These are phyloP conservation scores for Ogataea parapolymorpha DNA, from an alignment of 805 yeast species.

Conservation along the genomic window DNA sequence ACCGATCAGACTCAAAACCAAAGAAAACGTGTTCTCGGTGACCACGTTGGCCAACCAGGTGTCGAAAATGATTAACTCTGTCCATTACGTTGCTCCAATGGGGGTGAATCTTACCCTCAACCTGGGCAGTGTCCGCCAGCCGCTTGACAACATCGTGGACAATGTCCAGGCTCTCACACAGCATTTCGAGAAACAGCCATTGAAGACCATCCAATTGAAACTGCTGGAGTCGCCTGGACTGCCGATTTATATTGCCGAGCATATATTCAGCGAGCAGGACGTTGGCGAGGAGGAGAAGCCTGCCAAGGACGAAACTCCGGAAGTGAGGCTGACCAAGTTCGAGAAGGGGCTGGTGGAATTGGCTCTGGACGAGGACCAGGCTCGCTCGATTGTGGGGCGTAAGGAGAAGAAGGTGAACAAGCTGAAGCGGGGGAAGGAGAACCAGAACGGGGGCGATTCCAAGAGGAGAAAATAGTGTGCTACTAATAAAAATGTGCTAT, in stretches of 20 bases:
- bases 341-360: constrained; percentile 79
- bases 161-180: constrained; percentile 57
- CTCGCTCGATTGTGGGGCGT: constrained; percentile 57
- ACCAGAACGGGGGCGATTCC: constrained; percentile 6
- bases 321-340: constrained; percentile 52
- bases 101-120: constrained; percentile 65
- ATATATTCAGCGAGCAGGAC: constrained; percentile 49
- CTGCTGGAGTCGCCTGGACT: constrained; percentile 72
- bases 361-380: constrained; percentile 72
- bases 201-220: constrained; percentile 63
- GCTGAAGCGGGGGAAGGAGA: constrained; percentile 12
- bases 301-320: constrained; percentile 27
- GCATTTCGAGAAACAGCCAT: constrained; percentile 40
- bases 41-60: constrained; percentile 57
- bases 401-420: constrained; percentile 41
- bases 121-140: constrained; percentile 55
- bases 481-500: constrained; percentile 2
- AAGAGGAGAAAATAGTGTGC: constrained; percentile 11
- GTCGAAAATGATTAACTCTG: constrained; percentile 51
- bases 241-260: constrained; percentile 73
- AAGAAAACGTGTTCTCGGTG: constrained; percentile 35
- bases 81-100: constrained; percentile 66
- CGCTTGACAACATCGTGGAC: constrained; percentile 48
- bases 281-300: constrained; percentile 35
- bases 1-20: constrained; percentile 48